phyloP scores from a whole-genome alignment of 1,284 basidiomycete species.

The Moniliella sp. region DNA sequence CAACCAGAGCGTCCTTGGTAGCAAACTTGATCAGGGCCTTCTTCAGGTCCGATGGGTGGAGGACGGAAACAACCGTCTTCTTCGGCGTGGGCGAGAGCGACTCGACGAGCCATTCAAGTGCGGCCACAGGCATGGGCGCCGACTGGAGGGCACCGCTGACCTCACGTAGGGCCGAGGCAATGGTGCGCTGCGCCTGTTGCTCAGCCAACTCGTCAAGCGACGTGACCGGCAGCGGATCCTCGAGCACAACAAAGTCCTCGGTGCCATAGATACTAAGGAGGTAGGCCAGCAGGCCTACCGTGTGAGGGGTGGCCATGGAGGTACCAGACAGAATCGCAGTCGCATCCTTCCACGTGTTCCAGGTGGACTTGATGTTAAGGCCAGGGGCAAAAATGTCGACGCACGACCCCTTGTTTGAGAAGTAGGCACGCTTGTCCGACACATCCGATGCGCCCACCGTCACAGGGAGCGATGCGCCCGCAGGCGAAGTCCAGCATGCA shows the following conservation, averaged over 20 bases:
- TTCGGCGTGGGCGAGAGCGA: too few species aligned
- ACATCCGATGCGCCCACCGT: slow-evolving; percentile 46
- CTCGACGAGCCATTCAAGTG: too few species aligned
- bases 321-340: slow-evolving; percentile 50
- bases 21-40: too few species aligned
- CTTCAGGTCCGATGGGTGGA: too few species aligned
- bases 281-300: slow-evolving; percentile 32
- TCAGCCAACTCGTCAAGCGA: too few species aligned
- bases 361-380: slow-evolving; percentile 45
- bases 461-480: slow-evolving; percentile 44
- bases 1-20: too few species aligned
- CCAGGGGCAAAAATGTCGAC: slow-evolving; percentile 67
- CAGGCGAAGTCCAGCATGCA: slow-evolving; percentile 63
- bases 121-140: too few species aligned
- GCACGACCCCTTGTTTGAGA: slow-evolving; percentile 44
- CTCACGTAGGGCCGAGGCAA: too few species aligned
- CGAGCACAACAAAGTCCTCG: slow-evolving; percentile 13
- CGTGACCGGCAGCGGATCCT: too few species aligned
- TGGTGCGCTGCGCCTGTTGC: too few species aligned
- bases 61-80: too few species aligned
- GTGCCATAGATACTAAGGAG: slow-evolving; percentile 45
- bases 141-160: too few species aligned
- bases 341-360: slow-evolving; percentile 37
- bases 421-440: slow-evolving; percentile 61
- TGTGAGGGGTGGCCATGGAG: slow-evolving; percentile 44